Base-by-base conservation (phyloP, 306 rosid species). In the Nissolia schottii region DNA sequence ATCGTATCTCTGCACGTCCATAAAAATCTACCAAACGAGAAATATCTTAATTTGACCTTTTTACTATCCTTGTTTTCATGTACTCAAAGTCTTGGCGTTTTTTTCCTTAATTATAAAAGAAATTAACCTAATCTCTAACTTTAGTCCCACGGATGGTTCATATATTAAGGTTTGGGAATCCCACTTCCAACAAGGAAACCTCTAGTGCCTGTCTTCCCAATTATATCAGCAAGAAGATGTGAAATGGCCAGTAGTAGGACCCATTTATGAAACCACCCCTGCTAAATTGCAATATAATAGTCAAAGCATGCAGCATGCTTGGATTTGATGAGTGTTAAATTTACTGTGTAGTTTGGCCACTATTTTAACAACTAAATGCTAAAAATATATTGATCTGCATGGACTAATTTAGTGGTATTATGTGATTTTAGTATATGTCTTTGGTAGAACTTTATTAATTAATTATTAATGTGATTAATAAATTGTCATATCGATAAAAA, bases 201-300 rank as follows among this genome's bases (percentile, higher is more conserved):
- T 48, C 37, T 4, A 55, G 48, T 40, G n/a, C 66, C 14, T 70
- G 48, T 14, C 50, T 57, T 18, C 19, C 23, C 69, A 67, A 56
- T 76, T 57, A 57, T 67, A n/a, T n/a, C n/a, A n/a, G n/a, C 64
- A 54, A 32, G 20, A 28, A 37, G 55, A 16, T 72, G 23, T 46
- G 43, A 29, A 72, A 79, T 65, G 70, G 70, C 75, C 58, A 27
- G 65, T 53, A 66, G 28, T 73, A 9, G 71, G 79, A 38, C 79
- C 75, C 65, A 73, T 18, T 11, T 55, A n/a, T 34, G 8, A 65
- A 72, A 16, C 31, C 55, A n/a, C 61, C 27, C 56, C 64, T 24
- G 10, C 46, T 64, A 50, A 14, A 13, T 11, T 27, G 31, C 11
- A 18, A 19, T 32, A 23, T 40, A 15, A 10, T 27, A 56, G 41